Evolutionary conservation across 768 basidiomycete species (phyloP), one percentile per base, ranked within the genome.

Genomic region (Piloderma croceum): DNA sequence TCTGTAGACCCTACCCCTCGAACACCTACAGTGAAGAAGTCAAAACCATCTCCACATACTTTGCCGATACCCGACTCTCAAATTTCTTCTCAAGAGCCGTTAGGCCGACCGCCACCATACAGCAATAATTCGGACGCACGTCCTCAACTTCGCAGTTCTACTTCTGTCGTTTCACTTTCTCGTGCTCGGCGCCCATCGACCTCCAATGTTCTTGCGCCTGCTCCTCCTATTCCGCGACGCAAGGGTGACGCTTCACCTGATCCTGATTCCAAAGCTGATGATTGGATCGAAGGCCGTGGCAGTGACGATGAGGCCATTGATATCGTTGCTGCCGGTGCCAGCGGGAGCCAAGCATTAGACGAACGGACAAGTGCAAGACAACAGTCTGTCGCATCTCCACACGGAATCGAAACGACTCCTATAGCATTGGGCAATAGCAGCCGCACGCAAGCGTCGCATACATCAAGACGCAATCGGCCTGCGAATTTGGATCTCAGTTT

Each of bases 301-400:
- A 90, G 87, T 49, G 89, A 91, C 46, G 89, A 91, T 40, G 89
- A 91, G 58, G 89, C 87, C 11, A 87, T 91, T 39, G 79, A 88
- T 51, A 64, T 86, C 31, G 76, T 90, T 23, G 83, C 89, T 1
- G 87, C 89, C 13, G 88, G 79, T 9, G 70, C 85, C 11, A 86
- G 84, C 44, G 88, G 89, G 6, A 83, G 85, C 50, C 83, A 83
- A 53, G 80, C 81, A 11, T 57, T 90, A 36, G 88, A 91, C 51
- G 88, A 91, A 59, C 76, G 88, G 20, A 91, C 88, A 0, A 90
- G 88, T 54, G 68, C 75, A 9, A 56, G 61, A 46, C 67, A 67
- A 3, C 51, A 59, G 6, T 25, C 52, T 13, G 56, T 53, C 39
- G 48, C 64, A 38, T 51, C 58, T 24, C 36, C 51, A 25, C 10